These are phyloP conservation scores for Ilex paraguariensis DNA, from an alignment of 305 asterid species.

Conservation along the genomic window DNA sequence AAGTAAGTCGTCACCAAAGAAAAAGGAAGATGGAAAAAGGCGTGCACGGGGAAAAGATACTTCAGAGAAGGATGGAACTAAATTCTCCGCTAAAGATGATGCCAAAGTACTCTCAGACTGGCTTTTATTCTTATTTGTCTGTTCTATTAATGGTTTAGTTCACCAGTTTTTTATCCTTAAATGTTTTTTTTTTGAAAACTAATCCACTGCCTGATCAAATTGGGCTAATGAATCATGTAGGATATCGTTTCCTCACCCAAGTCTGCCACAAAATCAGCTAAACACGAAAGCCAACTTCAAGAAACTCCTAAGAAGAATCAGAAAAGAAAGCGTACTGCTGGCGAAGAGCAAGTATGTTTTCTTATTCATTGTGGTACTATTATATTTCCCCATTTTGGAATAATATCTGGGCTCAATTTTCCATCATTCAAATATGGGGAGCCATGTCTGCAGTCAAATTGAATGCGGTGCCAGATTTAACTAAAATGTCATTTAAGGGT, in stretches of 20 bases:
- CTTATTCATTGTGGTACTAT: slow-evolving; percentile 1
- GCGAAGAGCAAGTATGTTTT: slow-evolving; percentile 50
- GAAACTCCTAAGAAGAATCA: slow-evolving; percentile 45
- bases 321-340: slow-evolving; percentile 64
- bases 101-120: slow-evolving; percentile 34
- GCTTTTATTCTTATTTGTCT: slow-evolving; percentile 7
- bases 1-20: slow-evolving; percentile 37
- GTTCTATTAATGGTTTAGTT: slow-evolving; percentile 12
- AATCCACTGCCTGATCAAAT: too few species aligned
- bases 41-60: slow-evolving; percentile 46
- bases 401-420: too few species aligned
- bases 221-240: slow-evolving; percentile 22
- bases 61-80: slow-evolving; percentile 33
- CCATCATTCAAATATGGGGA: too few species aligned
- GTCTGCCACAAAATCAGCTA: slow-evolving; percentile 46
- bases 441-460: too few species aligned
- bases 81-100: slow-evolving; percentile 42
- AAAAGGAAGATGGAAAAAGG: slow-evolving; percentile 39
- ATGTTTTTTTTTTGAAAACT: neutral
- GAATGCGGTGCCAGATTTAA: too few species aligned
- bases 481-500: too few species aligned
- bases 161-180: neutral
- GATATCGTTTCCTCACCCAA: slow-evolving; percentile 40
- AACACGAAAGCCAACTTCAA: slow-evolving; percentile 40
- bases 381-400: too few species aligned